These are phyloP conservation scores for Cercophora samala DNA, from an alignment of 495 filamentous ascomycete genomes.

Conservation along the genomic window DNA sequence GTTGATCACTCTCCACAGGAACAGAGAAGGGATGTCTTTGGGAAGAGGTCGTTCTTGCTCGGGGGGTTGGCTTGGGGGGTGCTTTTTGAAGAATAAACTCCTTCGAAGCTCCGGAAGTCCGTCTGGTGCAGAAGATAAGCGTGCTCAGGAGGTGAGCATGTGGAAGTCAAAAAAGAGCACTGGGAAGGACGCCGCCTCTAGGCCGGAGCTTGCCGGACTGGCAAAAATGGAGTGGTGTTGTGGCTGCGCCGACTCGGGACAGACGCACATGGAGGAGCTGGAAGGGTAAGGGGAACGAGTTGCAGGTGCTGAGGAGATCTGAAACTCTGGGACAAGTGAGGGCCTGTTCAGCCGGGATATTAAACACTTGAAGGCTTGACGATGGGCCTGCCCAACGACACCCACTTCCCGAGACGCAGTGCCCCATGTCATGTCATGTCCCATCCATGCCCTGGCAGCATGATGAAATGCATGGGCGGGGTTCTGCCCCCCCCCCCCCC, in stretches of 20 bases:
- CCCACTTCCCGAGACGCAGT: not conserved
- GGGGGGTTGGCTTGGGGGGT: not conserved
- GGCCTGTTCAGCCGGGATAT: not conserved
- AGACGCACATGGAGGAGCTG: not conserved
- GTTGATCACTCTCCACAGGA: not conserved
- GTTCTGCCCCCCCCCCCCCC: not conserved
- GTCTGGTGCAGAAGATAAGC: not conserved
- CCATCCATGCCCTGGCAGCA: not conserved
- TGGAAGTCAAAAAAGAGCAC: not conserved
- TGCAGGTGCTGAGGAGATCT: not conserved
- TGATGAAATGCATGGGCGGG: not conserved
- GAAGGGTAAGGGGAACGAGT: not conserved
- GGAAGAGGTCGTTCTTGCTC: not conserved
- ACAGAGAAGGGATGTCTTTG: not conserved
- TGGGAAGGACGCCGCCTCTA: not conserved
- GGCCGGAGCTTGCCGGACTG: not conserved
- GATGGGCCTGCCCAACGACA: not conserved
- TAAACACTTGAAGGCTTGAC: not conserved
- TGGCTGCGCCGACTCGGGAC: not conserved
- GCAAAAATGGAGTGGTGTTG: not conserved
- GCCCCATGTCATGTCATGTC: not conserved
- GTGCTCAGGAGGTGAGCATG: not conserved
- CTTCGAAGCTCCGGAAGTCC: not conserved
- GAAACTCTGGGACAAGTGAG: not conserved
- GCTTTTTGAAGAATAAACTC: not conserved